Evolutionary conservation across 1,284 basidiomycete genomes (phyloP).

Genomic region (Moesziomyces globuligerus): DNA sequence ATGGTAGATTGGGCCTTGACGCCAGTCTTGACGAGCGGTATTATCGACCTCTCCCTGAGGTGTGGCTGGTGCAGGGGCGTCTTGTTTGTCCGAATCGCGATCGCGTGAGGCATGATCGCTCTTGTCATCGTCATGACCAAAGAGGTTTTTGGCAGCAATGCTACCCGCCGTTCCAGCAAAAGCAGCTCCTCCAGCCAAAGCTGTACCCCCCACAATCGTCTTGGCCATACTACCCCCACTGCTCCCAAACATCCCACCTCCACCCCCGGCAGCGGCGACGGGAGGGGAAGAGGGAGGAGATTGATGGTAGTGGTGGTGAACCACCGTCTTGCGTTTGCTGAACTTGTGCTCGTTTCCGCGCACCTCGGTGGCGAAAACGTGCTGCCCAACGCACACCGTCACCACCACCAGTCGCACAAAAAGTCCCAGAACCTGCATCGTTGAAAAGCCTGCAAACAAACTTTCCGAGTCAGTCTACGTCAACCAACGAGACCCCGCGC

Average conservation of each 20-base stretch:
- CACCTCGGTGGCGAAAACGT: not conserved
- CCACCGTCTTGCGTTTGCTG: constrained; percentile 13
- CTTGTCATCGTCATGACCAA: not conserved
- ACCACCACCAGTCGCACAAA: constrained; percentile 1
- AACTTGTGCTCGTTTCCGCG: constrained; percentile 21
- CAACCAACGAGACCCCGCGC: too few species aligned
- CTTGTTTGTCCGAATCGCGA: not conserved
- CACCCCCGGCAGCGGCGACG: not conserved
- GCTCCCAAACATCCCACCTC: constrained; percentile 14
- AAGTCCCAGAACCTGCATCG: not conserved
- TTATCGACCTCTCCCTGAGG: too few species aligned
- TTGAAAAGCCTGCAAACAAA: too few species aligned
- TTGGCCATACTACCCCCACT: not conserved
- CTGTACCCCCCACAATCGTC: constrained; percentile 6
- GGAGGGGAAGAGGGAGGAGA: not conserved
- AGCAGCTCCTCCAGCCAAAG: constrained; percentile 8
- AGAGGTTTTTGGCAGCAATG: constrained; percentile 16
- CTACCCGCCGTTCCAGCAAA: constrained; percentile 23
- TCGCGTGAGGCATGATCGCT: not conserved
- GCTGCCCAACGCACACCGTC: not conserved
- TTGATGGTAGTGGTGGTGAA: constrained; percentile 9
- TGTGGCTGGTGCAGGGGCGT: too few species aligned
- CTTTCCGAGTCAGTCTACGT: too few species aligned
- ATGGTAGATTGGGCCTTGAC: too few species aligned
- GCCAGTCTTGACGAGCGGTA: not conserved